Evolutionary conservation across 2,329 filamentous ascomycete species (phyloP).

Genomic region (Penicillium sp.): DNA sequence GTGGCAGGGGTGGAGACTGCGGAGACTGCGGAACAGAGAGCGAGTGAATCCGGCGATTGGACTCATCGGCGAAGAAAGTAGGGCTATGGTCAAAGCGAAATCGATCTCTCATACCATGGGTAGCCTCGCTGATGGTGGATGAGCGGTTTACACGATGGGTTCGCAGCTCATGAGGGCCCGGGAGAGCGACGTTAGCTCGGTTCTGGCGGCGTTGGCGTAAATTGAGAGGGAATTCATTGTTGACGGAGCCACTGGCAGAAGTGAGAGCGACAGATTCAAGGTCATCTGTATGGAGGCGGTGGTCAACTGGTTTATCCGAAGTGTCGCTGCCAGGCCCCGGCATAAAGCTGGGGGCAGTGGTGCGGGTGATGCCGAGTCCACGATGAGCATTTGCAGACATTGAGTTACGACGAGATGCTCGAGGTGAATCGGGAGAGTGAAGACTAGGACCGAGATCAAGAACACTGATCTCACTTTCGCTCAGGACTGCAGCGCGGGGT

Average conservation of each 20-base stretch:
- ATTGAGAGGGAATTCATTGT: background rate
- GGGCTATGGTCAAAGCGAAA: background rate
- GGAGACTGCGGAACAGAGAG: background rate
- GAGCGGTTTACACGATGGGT: background rate
- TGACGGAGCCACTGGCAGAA: slow-evolving; percentile 8
- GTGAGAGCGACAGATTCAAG: slow-evolving; percentile 11
- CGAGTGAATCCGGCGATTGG: background rate
- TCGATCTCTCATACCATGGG: background rate
- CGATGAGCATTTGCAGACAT: background rate
- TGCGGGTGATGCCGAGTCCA: background rate
- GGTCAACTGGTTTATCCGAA: background rate
- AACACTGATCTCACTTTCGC: slow-evolving; percentile 28
- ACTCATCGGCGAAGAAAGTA: background rate
- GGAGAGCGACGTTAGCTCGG: background rate
- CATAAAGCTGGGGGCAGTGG: background rate
- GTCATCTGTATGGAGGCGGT: background rate
- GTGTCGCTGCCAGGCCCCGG: background rate
- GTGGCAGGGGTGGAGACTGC: background rate
- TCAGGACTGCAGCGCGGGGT: slow-evolving; percentile 1
- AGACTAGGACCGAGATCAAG: slow-evolving; percentile 27
- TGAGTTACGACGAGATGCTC: background rate
- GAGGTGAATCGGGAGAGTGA: background rate
- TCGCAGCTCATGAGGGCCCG: background rate
- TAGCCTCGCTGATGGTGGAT: background rate
- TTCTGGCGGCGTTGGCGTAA: slow-evolving; percentile 5